phyloP scores from a whole-genome alignment of 2,329 filamentous ascomycete genomes.

The Epichloe elymi region DNA sequence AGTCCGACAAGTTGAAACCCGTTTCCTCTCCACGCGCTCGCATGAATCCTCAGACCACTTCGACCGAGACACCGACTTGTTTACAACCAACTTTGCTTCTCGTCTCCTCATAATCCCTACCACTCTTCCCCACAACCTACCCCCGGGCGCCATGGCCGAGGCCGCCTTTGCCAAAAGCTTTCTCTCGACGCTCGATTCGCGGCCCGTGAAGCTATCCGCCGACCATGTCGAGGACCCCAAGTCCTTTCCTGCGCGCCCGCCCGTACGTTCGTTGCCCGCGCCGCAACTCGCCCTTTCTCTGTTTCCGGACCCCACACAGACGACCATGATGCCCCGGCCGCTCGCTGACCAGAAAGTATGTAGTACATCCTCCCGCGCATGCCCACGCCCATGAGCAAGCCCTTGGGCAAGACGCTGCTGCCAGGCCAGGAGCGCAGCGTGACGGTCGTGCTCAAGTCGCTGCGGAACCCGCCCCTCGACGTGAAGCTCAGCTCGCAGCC shows the following conservation, averaged over 20 bases:
- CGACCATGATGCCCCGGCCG: background rate
- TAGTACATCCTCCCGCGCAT: conserved; percentile 63
- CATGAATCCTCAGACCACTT: too few relatives aligned
- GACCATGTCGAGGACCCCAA: conserved; percentile 84
- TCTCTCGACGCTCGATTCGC: conserved; percentile 64
- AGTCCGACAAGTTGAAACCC: too few relatives aligned
- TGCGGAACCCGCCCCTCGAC: conserved; percentile 61
- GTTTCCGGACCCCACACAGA: too few relatives aligned
- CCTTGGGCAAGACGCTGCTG: conserved; percentile 24
- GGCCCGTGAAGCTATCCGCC: conserved; percentile 67
- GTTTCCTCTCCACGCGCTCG: too few relatives aligned
- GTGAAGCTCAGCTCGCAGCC: conserved; percentile 51
- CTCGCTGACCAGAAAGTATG: background rate
- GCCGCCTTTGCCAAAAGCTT: conserved; percentile 74
- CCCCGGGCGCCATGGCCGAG: conserved; percentile 60
- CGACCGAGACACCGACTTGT: too few relatives aligned
- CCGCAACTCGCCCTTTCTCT: background rate
- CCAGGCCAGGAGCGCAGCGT: conserved; percentile 41
- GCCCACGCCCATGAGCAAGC: conserved; percentile 41
- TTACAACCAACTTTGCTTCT: too few relatives aligned
- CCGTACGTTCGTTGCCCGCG: conserved; percentile 37
- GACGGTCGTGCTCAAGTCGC: conserved; percentile 56
- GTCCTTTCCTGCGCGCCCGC: conserved; percentile 59
- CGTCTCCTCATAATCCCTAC: too few relatives aligned
- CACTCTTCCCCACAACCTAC: too few relatives aligned